Conservation (phyloP, 768 basidiomycete genomes). For the Porpolomopsis calyptriformis region DNA sequence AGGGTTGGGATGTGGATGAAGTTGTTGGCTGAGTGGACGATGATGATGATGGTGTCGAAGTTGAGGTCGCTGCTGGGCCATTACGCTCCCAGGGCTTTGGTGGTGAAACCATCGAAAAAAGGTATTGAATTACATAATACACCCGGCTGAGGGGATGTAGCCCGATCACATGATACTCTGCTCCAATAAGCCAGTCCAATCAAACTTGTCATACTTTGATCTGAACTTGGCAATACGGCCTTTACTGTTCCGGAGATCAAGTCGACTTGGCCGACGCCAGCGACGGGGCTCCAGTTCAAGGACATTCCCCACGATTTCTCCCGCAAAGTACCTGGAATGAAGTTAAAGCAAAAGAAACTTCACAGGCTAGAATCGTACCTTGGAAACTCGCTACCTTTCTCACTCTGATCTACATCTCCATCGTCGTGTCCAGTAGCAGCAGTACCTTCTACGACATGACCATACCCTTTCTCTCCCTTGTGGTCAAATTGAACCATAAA, state of each 20-base stretch:
- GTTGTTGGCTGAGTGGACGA: constrained; percentile 15
- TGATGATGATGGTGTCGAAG: constrained; percentile 13
- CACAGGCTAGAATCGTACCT: constrained; percentile 32
- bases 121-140: no score
- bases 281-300: constrained; percentile 76
- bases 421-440: constrained; percentile 57
- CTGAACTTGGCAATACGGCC: constrained; percentile 62
- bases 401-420: constrained; percentile 65
- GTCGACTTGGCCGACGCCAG: constrained; percentile 72
- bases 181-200: constrained; percentile 76
- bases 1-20: no score
- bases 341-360: constrained; percentile 7
- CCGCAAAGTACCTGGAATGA: constrained; percentile 72
- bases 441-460: constrained; percentile 93
- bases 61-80: constrained; percentile 28
- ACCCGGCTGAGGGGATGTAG: no score
- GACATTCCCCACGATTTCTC: constrained; percentile 88
- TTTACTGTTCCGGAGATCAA: constrained; percentile 62
- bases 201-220: constrained; percentile 64
- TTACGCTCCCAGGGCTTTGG: constrained; percentile 85
- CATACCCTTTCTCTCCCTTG: constrained; percentile 96
- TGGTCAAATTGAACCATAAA: constrained; percentile 99
- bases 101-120: constrained; percentile 71
- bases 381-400: constrained; percentile 86
- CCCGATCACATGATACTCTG: no score